These are phyloP conservation scores for Yamadazyma pseudoaaseri DNA, from an alignment of 1,139 yeast genomes.

Conservation along the genomic window DNA sequence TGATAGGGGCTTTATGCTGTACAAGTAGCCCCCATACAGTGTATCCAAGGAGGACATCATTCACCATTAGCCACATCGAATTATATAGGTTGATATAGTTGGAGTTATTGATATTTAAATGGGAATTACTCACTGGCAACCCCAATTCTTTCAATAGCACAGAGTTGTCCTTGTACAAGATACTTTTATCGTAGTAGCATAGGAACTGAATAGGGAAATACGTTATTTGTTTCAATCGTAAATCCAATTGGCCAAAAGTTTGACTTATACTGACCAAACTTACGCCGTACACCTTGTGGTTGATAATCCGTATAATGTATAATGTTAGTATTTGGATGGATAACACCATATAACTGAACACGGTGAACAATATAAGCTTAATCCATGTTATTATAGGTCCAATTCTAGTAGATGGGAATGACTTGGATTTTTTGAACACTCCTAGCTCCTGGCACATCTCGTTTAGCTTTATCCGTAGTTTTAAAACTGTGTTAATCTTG, in stretches of 20 bases:
- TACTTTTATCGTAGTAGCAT: slow-evolving; percentile 42
- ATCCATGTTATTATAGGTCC: neutral
- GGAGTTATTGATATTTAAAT: slow-evolving; percentile 47
- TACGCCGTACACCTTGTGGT: slow-evolving; percentile 19
- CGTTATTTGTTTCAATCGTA: slow-evolving; percentile 73
- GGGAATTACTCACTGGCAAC: slow-evolving; percentile 37
- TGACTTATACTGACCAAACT: slow-evolving; percentile 50
- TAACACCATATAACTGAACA: slow-evolving; percentile 14
- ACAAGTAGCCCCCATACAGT: slow-evolving; percentile 52
- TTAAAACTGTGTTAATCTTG: slow-evolving; percentile 31
- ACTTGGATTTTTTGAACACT: neutral
- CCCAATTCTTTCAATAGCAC: slow-evolving; percentile 25
- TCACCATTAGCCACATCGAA: slow-evolving; percentile 80
- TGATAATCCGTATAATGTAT: slow-evolving; percentile 22
- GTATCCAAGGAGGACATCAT: slow-evolving; percentile 77
- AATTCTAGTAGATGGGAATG: neutral
- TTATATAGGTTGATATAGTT: slow-evolving; percentile 90
- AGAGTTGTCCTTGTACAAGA: slow-evolving; percentile 26
- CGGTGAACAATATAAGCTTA: slow-evolving; percentile 3
- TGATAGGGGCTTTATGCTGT: slow-evolving; percentile 40
- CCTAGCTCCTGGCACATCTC: slow-evolving; percentile 1
- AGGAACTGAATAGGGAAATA: slow-evolving; percentile 81
- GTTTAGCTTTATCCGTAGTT: slow-evolving; percentile 16
- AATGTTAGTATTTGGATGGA: slow-evolving; percentile 21
- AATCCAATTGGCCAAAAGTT: slow-evolving; percentile 73